phyloP scores from a whole-genome alignment of 2,329 filamentous ascomycete species.

The Fusarium nematophilum region DNA sequence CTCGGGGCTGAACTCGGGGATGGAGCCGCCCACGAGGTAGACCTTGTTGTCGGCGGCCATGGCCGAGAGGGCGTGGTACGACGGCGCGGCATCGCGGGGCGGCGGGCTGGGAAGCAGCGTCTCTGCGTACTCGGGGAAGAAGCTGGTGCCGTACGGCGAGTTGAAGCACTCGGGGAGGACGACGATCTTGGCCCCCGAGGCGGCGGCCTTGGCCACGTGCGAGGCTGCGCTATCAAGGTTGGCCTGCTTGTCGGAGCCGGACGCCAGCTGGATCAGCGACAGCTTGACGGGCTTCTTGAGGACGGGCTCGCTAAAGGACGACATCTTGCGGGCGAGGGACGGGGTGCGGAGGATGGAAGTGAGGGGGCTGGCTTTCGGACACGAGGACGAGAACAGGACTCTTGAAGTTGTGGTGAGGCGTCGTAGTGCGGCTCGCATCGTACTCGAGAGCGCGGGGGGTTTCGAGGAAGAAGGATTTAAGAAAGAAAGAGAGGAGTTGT shows the following conservation, averaged over 20 bases:
- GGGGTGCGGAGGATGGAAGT: constrained; percentile 32
- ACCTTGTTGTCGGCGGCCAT: constrained; percentile 82
- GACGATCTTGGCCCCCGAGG: constrained; percentile 82
- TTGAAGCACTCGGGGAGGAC: constrained; percentile 99
- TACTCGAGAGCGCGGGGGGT: no score
- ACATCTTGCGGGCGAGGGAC: constrained; percentile 50
- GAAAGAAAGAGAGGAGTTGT: constrained; percentile 11
- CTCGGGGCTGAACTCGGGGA: constrained; percentile 78
- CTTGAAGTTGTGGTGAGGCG: constrained; percentile 24
- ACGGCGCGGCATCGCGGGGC: constrained; percentile 75
- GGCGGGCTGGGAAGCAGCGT: constrained; percentile 83
- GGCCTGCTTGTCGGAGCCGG: constrained; percentile 82
- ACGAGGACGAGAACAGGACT: constrained; percentile 17
- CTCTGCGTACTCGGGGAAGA: constrained; percentile 93
- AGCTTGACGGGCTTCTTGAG: constrained; percentile 83
- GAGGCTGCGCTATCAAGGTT: constrained; percentile 85
- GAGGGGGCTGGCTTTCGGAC: constrained; percentile 7
- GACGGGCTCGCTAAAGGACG: constrained; percentile 53
- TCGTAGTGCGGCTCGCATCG: constrained; percentile 35
- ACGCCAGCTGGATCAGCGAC: constrained; percentile 83
- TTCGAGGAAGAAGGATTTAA: constrained; percentile 3
- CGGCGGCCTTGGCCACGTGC: constrained; percentile 85
- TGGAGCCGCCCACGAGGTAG: constrained; percentile 91
- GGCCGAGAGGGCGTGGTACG: constrained; percentile 83
- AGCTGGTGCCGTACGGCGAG: constrained; percentile 91